phyloP scores from a whole-genome alignment of 371 early-diverging fungal genomes.

The Mucor circinelloides region DNA sequence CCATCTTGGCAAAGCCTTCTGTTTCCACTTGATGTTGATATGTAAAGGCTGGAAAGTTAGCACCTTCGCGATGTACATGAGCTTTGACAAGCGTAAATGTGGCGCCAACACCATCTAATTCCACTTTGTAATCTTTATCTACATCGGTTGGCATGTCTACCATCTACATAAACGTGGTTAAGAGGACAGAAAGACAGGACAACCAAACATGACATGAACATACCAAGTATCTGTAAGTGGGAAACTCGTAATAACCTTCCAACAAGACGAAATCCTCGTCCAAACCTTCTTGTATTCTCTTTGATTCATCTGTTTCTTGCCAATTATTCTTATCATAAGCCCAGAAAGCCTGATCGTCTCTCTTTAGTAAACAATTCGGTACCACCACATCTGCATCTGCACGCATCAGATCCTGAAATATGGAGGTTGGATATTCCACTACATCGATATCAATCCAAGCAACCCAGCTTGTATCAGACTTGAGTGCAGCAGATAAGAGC shows the following conservation, averaged over 20 bases:
- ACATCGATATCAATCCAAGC: conserved; percentile 68
- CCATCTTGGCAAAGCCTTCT: conserved; percentile 77
- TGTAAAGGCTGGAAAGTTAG: conserved; percentile 47
- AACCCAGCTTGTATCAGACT: conserved; percentile 57
- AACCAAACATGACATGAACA: neutral
- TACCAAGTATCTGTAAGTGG: conserved; percentile 44
- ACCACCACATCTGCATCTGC: conserved; percentile 61
- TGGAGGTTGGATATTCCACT: conserved; percentile 53
- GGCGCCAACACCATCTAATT: conserved; percentile 50
- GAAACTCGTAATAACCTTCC: conserved; percentile 52
- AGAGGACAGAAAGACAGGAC: neutral
- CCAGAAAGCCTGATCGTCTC: conserved; percentile 48
- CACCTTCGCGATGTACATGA: conserved; percentile 68
- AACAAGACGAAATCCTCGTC: conserved; percentile 43
- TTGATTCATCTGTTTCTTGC: conserved; percentile 65
- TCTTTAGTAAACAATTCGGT: conserved; percentile 59
- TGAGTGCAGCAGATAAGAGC: conserved; percentile 52
- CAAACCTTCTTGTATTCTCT: conserved; percentile 53
- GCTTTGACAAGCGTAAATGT: conserved; percentile 63
- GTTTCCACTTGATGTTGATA: conserved; percentile 66
- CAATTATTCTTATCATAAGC: conserved; percentile 74
- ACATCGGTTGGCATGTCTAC: conserved; percentile 51
- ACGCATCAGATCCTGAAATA: conserved; percentile 56
- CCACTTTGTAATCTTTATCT: conserved; percentile 33
- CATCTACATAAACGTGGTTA: conserved; percentile 16